Evolutionary conservation across 208 protist species (phyloP).

Genomic region (Wallacemonas rigidus): DNA sequence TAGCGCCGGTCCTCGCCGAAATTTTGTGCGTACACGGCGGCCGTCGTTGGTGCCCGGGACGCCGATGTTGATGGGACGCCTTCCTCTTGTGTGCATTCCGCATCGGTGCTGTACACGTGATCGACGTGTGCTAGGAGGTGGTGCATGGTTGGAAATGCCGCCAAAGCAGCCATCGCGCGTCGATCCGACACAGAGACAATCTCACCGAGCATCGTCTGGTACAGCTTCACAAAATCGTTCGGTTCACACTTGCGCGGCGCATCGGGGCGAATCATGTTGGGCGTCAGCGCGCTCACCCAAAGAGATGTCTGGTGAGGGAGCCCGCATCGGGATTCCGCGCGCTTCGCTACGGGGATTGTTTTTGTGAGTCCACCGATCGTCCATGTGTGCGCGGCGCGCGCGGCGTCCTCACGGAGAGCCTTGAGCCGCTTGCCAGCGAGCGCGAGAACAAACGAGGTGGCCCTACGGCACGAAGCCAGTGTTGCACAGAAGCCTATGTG

Average conservation of each 20-base stretch:
- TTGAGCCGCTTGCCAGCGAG: constrained; percentile 17
- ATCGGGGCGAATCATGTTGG: constrained; percentile 41
- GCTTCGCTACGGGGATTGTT: background rate
- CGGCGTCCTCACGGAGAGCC: background rate
- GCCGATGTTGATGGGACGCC: too few relatives aligned
- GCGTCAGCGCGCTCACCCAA: background rate
- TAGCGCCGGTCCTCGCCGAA: constrained; percentile 39
- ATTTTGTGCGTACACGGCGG: constrained; percentile 37
- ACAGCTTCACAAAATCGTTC: constrained; percentile 69
- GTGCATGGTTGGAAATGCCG: constrained; percentile 66
- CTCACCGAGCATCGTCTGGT: constrained; percentile 70
- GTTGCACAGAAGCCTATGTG: background rate
- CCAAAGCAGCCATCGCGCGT: constrained; percentile 48
- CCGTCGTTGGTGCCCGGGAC: too few relatives aligned
- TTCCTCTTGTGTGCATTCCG: background rate
- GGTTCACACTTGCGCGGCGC: constrained; percentile 62
- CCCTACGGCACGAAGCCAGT: background rate
- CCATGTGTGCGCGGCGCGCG: background rate
- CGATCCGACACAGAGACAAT: constrained; percentile 60
- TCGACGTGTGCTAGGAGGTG: constrained; percentile 59
- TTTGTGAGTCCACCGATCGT: background rate
- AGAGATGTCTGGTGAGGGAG: background rate
- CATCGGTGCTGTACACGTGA: background rate
- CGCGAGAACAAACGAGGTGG: constrained; percentile 5
- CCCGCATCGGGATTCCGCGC: too few relatives aligned